Evolutionary conservation across 257 asterid species (phyloP).

Genomic region (Plantago ovata): DNA sequence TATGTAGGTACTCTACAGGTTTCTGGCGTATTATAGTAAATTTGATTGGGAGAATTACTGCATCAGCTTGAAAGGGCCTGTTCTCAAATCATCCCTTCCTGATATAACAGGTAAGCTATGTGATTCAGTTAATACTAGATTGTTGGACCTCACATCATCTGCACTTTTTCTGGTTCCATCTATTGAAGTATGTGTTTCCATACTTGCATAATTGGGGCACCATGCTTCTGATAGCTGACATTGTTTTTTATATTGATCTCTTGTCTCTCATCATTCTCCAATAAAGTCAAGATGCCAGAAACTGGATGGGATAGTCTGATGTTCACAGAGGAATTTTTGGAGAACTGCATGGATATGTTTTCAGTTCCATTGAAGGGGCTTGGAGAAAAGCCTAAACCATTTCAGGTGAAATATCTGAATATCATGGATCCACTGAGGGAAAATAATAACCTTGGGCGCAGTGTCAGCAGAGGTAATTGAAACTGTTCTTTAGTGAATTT

Average conservation of each 20-base stretch:
- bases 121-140: conserved; percentile 10
- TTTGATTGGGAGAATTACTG: conserved; percentile 83
- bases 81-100: conserved; percentile 54
- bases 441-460: conserved; percentile 87
- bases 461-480: conserved; percentile 74
- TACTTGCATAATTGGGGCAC: no score
- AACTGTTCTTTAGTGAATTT: conserved; percentile 11
- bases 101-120: conserved; percentile 55
- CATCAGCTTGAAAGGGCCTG: conserved; percentile 79
- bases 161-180: background rate
- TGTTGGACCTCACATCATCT: background rate
- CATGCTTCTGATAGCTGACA: background rate
- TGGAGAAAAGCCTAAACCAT: conserved; percentile 45
- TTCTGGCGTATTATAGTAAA: conserved; percentile 72
- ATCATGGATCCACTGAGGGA: conserved; percentile 81
- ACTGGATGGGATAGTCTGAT: conserved; percentile 30
- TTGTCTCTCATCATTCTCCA: conserved; percentile 9
- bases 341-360: conserved; percentile 54
- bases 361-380: conserved; percentile 39
- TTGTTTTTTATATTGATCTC: background rate
- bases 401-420: conserved; percentile 61
- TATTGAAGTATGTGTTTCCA: no score
- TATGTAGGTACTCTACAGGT: conserved; percentile 62
- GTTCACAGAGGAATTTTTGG: conserved; percentile 57
- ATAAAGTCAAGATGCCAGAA: conserved; percentile 60